phyloP scores from a whole-genome alignment of 345 rosid genomes.

The Lumnitzera racemosa region DNA sequence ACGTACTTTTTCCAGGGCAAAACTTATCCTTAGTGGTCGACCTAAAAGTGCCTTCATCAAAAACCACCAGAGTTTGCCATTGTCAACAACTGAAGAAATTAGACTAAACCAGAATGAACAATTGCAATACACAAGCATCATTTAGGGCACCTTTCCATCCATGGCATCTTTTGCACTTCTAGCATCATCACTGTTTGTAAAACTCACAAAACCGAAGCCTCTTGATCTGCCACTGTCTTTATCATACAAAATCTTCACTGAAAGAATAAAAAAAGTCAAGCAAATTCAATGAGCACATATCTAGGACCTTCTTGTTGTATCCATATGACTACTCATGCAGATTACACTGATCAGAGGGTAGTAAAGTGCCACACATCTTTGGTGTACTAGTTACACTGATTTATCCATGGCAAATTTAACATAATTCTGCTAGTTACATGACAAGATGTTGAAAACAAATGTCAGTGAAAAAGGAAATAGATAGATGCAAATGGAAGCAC shows the following conservation, averaged over 20 bases:
- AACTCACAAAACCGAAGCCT: slow-evolving; percentile 88
- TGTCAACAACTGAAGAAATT: background rate
- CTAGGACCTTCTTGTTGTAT: background rate
- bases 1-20: slow-evolving; percentile 69
- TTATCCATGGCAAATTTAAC: no score
- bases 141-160: slow-evolving; percentile 70
- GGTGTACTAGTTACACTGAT: no score
- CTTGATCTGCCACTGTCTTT: slow-evolving; percentile 74
- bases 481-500: no score
- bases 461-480: no score
- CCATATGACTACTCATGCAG: background rate
- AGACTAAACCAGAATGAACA: background rate
- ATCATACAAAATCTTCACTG: slow-evolving; percentile 70
- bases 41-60: slow-evolving; percentile 66
- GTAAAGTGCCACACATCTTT: no score
- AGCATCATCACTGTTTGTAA: slow-evolving; percentile 49
- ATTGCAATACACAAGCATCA: background rate
- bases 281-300: background rate
- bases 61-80: slow-evolving; percentile 1
- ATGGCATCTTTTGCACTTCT: slow-evolving; percentile 69
- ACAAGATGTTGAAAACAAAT: no score
- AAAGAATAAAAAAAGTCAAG: slow-evolving; percentile 1
- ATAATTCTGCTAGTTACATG: no score
- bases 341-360: background rate
- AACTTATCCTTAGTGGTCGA: slow-evolving; percentile 67